Percentiles rank a stretch among this genome's conserved stretches.
phyloP scores from a whole-genome alignment of 352 stramenopile species.

The Aphanomyces astaci region DNA sequence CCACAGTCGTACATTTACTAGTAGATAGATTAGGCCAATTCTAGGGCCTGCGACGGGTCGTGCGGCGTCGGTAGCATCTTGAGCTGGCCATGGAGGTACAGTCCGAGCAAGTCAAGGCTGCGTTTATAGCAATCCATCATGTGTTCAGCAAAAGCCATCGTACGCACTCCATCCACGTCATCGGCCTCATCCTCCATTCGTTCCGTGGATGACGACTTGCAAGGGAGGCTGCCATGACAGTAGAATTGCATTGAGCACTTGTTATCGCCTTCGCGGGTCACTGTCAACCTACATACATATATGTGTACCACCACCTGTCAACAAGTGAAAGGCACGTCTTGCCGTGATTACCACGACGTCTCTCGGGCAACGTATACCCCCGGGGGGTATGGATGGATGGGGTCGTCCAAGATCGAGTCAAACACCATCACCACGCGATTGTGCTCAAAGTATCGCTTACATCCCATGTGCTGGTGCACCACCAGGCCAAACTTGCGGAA shows the following conservation, averaged over 20 bases:
- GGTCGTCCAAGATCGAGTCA: background rate
- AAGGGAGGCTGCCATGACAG: background rate
- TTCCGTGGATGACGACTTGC: background rate
- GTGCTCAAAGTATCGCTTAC: slow-evolving; percentile 4
- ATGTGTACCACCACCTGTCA: background rate
- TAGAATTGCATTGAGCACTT: background rate
- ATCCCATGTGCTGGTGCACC: background rate
- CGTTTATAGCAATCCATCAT: background rate
- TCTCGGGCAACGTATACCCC: slow-evolving; percentile 6
- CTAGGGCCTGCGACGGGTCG: background rate
- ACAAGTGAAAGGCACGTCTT: background rate
- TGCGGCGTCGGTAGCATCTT: background rate
- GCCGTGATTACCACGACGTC: background rate
- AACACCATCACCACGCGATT: background rate
- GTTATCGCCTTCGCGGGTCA: background rate
- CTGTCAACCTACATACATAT: slow-evolving; percentile 1
- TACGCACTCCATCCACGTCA: background rate
- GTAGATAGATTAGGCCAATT: no score
- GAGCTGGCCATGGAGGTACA: background rate
- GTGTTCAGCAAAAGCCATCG: slow-evolving; percentile 2
- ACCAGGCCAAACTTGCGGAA: background rate
- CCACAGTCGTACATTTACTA: no score
- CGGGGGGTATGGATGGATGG: background rate
- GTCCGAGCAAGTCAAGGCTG: background rate
- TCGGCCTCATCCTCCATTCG: background rate